phyloP scores from a whole-genome alignment of 2,329 filamentous ascomycete species.

The Aspergillus viridinutans region DNA sequence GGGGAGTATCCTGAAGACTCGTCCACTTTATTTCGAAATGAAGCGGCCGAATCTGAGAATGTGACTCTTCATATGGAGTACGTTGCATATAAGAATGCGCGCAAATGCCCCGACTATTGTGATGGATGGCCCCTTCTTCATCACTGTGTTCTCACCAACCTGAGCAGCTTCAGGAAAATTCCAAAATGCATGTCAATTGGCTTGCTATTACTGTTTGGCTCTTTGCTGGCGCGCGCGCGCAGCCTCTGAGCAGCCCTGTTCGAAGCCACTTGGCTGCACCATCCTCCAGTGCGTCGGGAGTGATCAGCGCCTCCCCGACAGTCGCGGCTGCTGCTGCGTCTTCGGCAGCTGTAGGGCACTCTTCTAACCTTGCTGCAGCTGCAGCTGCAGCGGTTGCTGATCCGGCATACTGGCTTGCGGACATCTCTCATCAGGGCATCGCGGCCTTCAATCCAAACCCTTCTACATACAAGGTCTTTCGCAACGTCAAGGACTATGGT shows the following conservation, averaged over 20 bases:
- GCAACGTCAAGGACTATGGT: slow-evolving; percentile 31
- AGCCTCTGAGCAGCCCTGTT: neutral
- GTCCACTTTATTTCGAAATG: neutral
- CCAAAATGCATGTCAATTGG: neutral
- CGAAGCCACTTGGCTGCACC: neutral
- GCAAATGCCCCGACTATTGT: neutral
- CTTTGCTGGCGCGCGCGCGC: neutral
- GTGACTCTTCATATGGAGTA: neutral
- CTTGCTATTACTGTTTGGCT: neutral
- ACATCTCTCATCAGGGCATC: slow-evolving; percentile 30
- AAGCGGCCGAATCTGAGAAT: neutral
- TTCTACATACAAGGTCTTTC: slow-evolving; percentile 23
- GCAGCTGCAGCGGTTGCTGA: neutral
- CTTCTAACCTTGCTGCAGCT: neutral
- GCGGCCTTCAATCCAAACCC: slow-evolving; percentile 25
- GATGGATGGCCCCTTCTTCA: neutral
- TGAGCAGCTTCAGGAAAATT: neutral
- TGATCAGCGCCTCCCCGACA: neutral
- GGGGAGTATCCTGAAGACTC: neutral
- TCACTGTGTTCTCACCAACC: neutral
- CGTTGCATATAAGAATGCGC: neutral
- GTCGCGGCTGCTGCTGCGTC: neutral
- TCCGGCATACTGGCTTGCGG: slow-evolving; percentile 27
- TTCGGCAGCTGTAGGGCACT: neutral
- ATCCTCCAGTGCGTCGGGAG: neutral